Conservation (phyloP, 305 asterid genomes). For the Plantago coronopus region DNA sequence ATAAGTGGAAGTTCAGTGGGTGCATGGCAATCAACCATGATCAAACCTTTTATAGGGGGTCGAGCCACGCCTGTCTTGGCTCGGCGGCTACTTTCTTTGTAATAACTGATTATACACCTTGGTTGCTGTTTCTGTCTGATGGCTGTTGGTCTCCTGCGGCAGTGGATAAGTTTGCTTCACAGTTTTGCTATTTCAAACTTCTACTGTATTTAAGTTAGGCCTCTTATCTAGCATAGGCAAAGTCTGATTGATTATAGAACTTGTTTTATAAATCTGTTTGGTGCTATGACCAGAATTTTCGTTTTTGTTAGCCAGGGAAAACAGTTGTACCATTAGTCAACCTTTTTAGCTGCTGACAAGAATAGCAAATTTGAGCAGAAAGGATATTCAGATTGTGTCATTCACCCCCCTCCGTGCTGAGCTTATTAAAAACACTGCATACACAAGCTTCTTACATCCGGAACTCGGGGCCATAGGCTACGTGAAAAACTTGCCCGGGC, state of each 20-base stretch:
- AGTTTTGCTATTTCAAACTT: neutral
- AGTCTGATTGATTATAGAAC: neutral
- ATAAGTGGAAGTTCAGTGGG: neutral
- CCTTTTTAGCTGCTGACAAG: no score
- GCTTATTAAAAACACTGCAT: no score
- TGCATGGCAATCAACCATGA: constrained; percentile 1
- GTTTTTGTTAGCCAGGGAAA: no score
- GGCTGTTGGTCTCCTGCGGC: constrained; percentile 1
- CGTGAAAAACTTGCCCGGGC: no score
- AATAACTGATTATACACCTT: constrained; percentile 15
- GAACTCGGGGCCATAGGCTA: no score
- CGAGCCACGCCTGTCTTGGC: neutral
- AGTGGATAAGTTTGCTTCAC: neutral
- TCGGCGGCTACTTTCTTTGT: constrained; percentile 11
- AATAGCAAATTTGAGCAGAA: no score
- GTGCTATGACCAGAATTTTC: no score
- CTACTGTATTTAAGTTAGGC: neutral
- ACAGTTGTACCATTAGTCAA: no score
- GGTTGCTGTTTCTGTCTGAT: constrained; percentile 15
- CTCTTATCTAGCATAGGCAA: neutral
- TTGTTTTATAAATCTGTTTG: no score
- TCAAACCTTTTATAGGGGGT: neutral
- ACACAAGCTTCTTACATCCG: no score
- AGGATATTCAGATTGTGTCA: no score
- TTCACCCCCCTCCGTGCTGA: no score